Percentiles rank a stretch among this genome's conserved stretches.
phyloP scores from a whole-genome alignment of 208 protist species.

The Endotrypanum monterogeii region DNA sequence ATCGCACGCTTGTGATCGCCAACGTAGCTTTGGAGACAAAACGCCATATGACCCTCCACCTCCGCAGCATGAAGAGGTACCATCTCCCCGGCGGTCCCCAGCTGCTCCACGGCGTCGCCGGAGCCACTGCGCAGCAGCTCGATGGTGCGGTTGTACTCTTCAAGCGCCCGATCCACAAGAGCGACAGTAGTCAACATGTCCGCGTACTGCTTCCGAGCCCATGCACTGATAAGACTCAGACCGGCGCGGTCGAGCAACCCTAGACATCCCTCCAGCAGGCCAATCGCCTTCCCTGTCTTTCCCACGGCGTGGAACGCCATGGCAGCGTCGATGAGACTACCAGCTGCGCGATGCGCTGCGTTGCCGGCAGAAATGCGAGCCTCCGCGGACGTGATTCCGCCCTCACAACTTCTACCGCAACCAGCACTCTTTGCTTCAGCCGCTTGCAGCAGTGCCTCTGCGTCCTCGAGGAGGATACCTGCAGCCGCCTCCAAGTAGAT shows the following conservation, averaged over 20 bases:
- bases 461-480: slow-evolving; percentile 60
- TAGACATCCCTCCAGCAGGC: slow-evolving; percentile 59
- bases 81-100: slow-evolving; percentile 26
- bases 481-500: slow-evolving; percentile 71
- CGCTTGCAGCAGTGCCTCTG: slow-evolving; percentile 29
- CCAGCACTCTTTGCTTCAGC: neutral
- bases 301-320: slow-evolving; percentile 51
- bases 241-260: slow-evolving; percentile 48
- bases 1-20: slow-evolving; percentile 69
- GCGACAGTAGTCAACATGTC: slow-evolving; percentile 56
- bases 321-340: slow-evolving; percentile 60
- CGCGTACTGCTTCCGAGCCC: slow-evolving; percentile 64
- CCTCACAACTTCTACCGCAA: neutral
- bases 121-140: slow-evolving; percentile 40
- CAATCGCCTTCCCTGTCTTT: slow-evolving; percentile 52
- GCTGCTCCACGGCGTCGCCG: slow-evolving; percentile 28
- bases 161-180: slow-evolving; percentile 64
- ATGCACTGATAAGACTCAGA: slow-evolving; percentile 44
- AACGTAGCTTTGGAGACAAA: slow-evolving; percentile 75
- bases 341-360: slow-evolving; percentile 46
- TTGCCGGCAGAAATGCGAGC: slow-evolving; percentile 22
- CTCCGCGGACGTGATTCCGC: neutral
- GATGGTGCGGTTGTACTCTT: slow-evolving; percentile 49
- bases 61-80: slow-evolving; percentile 42
- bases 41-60: slow-evolving; percentile 67